A percentile compares a stretch with the other conserved stretches of the same genome.
Evolutionary conservation across 768 basidiomycete genomes (phyloP).

Genomic region (Suillus subaureus): DNA sequence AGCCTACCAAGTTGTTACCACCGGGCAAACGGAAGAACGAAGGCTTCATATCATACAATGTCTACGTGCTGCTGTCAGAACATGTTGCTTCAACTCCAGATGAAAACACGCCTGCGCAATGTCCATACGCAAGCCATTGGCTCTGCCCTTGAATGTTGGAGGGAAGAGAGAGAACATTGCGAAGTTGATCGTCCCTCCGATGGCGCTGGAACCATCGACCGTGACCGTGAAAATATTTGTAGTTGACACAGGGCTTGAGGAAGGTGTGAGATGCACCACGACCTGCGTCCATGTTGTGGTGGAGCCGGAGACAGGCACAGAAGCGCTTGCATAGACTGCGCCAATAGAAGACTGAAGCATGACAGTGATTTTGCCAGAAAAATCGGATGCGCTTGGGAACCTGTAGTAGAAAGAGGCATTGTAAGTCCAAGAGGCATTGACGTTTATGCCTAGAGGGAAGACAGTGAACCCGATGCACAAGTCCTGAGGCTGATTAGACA

Average conservation of each 20-base stretch:
- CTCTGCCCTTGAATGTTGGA: constrained; percentile 61
- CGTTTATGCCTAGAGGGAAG: constrained; percentile 50
- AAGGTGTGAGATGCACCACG: constrained; percentile 44
- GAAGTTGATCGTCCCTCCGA: constrained; percentile 53
- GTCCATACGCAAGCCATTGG: constrained; percentile 64
- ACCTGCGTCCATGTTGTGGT: constrained; percentile 56
- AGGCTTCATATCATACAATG: constrained; percentile 56
- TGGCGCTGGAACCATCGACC: constrained; percentile 42
- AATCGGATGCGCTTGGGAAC: constrained; percentile 48
- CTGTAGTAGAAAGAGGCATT: constrained; percentile 64
- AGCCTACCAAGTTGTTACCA: constrained; percentile 60
- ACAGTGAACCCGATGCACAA: constrained; percentile 13
- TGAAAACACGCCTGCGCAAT: constrained; percentile 50
- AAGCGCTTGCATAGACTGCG: constrained; percentile 42
- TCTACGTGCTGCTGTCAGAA: constrained; percentile 30
- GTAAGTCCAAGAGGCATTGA: constrained; percentile 54
- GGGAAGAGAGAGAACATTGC: constrained; percentile 68
- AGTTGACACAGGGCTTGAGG: constrained; percentile 39
- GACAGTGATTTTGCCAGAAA: constrained; percentile 43
- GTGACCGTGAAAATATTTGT: constrained; percentile 57
- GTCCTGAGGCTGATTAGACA: constrained; percentile 12
- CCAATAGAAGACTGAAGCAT: constrained; percentile 50
- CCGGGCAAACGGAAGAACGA: constrained; percentile 70
- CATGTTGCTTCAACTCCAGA: neutral
- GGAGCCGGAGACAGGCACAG: constrained; percentile 41